Evolutionary conservation across 192 early-diverging fungal genomes (phyloP).

Genomic region (Dissophora globulifera): DNA sequence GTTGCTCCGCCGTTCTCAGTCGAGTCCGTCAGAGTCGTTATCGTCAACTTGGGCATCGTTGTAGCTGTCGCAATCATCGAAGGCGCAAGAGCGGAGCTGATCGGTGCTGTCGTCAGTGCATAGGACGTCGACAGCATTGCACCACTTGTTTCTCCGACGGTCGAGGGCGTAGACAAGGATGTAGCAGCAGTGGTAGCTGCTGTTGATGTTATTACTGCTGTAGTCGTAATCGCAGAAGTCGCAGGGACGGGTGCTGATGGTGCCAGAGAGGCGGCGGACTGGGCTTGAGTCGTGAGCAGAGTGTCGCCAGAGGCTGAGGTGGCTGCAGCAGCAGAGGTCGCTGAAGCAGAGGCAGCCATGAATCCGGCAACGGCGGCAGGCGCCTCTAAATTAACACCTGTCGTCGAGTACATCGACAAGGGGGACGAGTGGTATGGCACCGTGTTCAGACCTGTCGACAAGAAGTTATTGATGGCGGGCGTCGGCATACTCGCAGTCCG

Average conservation of each 20-base stretch:
- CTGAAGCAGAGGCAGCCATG: slow-evolving; percentile 13
- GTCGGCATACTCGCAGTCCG: slow-evolving; percentile 52
- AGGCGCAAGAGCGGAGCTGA: slow-evolving; percentile 23
- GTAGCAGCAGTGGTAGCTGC: too few species aligned
- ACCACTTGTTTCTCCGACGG: slow-evolving; percentile 9
- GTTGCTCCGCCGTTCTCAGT: slow-evolving; percentile 12
- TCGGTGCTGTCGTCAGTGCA: slow-evolving; percentile 11
- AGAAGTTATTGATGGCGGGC: slow-evolving; percentile 46
- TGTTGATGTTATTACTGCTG: too few species aligned
- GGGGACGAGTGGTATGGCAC: slow-evolving; percentile 45
- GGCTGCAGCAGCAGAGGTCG: slow-evolving; percentile 18
- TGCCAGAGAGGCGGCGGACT: background rate
- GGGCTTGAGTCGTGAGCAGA: background rate
- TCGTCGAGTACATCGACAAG: slow-evolving; percentile 47
- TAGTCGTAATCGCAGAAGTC: too few species aligned
- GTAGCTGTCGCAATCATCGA: slow-evolving; percentile 50
- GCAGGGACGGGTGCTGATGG: too few species aligned
- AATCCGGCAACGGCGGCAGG: slow-evolving; percentile 9
- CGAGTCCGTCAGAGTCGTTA: slow-evolving; percentile 45
- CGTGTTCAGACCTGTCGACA: slow-evolving; percentile 34
- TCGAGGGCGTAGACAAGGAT: background rate
- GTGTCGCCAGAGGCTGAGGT: slow-evolving; percentile 14
- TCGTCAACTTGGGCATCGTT: slow-evolving; percentile 50
- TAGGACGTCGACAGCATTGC: slow-evolving; percentile 9
- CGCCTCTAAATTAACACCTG: slow-evolving; percentile 28